Conservation (phyloP, 306 rosid species). For the Argentina anserina region DNA sequence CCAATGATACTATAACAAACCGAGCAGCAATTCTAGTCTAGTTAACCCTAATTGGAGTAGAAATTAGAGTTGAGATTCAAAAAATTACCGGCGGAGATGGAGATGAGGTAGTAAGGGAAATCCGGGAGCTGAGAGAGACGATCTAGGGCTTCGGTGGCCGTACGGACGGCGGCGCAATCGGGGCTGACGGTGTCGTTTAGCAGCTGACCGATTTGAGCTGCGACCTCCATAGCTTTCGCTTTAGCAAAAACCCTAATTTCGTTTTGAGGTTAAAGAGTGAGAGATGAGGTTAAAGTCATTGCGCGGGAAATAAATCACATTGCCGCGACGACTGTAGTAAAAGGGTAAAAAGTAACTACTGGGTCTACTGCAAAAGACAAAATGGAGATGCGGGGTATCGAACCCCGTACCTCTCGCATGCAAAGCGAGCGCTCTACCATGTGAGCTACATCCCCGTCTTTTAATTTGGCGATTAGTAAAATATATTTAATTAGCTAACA, state of each 20-base stretch:
- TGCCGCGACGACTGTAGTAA: background rate
- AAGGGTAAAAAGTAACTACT: background rate
- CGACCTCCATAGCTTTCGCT: constrained; percentile 26
- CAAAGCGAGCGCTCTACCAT: constrained; percentile 41
- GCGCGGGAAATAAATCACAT: constrained; percentile 53
- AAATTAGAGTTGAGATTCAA: background rate
- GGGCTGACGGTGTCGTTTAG: constrained; percentile 59
- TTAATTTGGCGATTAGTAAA: too few species aligned
- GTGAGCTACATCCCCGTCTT: constrained; percentile 26
- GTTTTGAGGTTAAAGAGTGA: background rate
- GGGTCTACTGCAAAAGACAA: too few species aligned
- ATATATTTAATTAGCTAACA: too few species aligned
- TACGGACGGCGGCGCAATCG: constrained; percentile 39
- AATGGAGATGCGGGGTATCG: constrained; percentile 39
- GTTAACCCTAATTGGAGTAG: background rate
- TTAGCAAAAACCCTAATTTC: constrained; percentile 43
- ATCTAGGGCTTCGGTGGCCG: constrained; percentile 58
- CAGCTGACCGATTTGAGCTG: constrained; percentile 48
- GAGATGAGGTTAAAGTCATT: constrained; percentile 1
- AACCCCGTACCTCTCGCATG: constrained; percentile 35
- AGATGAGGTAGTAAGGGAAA: constrained; percentile 60
- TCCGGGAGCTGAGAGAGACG: constrained; percentile 48
- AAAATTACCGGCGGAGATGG: constrained; percentile 48
- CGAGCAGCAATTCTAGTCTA: background rate
- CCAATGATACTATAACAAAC: background rate